phyloP scores from a whole-genome alignment of 306 rosid species.

The Vachellia collinsii region DNA sequence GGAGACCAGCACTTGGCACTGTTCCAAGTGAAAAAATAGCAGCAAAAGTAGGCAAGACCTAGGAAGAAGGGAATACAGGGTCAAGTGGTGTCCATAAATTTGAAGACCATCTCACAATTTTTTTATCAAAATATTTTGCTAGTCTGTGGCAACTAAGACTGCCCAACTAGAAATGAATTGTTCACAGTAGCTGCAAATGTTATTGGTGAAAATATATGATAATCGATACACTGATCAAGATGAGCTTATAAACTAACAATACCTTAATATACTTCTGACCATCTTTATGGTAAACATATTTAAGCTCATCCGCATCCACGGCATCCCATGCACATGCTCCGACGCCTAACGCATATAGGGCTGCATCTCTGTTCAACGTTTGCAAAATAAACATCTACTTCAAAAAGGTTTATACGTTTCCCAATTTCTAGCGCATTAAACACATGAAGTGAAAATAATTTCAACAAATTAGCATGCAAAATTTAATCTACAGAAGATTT shows the following conservation, averaged over 20 bases:
- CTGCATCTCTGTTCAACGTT: constrained; percentile 70
- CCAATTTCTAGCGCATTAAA: constrained; percentile 4
- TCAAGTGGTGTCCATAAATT: constrained; percentile 1
- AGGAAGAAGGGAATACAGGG: constrained; percentile 28
- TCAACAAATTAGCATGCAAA: neutral
- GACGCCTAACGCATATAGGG: constrained; percentile 80
- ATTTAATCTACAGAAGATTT: neutral
- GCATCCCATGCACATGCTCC: constrained; percentile 83
- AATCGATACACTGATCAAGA: constrained; percentile 12
- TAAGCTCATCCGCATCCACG: constrained; percentile 78
- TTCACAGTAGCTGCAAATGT: constrained; percentile 3
- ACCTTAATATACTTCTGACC: constrained; percentile 83
- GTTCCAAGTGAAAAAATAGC: constrained; percentile 54
- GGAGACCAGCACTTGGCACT: constrained; percentile 44
- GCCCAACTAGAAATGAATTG: constrained; percentile 23
- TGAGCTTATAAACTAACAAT: neutral
- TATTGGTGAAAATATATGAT: neutral
- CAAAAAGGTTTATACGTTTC: neutral
- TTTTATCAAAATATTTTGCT: neutral
- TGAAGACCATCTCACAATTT: neutral
- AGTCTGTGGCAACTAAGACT: constrained; percentile 17
- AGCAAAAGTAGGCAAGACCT: constrained; percentile 94
- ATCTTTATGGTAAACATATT: constrained; percentile 77
- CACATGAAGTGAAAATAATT: neutral
- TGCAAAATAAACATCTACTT: neutral